Percentiles rank a stretch among this genome's conserved stretches.
Conservation (phyloP, 805 yeast genomes). For the Lipomyces yamadae region DNA sequence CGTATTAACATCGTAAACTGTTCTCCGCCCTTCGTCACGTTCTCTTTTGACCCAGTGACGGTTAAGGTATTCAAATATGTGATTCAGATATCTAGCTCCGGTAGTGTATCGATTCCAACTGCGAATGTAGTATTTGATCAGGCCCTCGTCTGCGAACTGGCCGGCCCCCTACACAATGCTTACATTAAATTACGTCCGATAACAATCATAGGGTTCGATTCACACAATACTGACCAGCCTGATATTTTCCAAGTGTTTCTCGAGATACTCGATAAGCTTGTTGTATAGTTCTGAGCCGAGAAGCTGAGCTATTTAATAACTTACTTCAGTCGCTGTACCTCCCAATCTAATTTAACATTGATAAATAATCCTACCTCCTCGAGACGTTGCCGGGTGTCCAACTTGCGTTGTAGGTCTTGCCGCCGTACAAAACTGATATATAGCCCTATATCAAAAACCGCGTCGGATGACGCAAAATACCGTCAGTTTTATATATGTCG, state of each 20-base stretch:
- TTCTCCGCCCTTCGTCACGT: conserved; percentile 88
- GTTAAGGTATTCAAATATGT: conserved; percentile 93
- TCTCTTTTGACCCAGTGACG: conserved; percentile 98
- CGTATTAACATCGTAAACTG: conserved; percentile 89
- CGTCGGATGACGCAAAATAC: not conserved
- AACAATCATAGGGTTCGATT: not conserved
- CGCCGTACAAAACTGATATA: conserved; percentile 39
- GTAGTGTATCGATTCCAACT: conserved; percentile 88
- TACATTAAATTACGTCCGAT: not conserved
- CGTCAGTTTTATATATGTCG: not conserved
- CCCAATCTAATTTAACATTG: not conserved
- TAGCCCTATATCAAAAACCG: conserved; percentile 25
- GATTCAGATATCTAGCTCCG: conserved; percentile 90
- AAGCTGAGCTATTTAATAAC: conserved; percentile 50
- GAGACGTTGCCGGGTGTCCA: conserved; percentile 31
- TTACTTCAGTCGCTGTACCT: conserved; percentile 9
- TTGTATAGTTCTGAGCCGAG: conserved; percentile 90
- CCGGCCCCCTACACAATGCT: conserved; percentile 45
- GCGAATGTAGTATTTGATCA: conserved; percentile 80
- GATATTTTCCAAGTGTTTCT: conserved; percentile 51
- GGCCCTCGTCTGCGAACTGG: conserved; percentile 63
- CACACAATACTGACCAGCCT: conserved; percentile 31
- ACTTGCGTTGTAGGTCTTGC: conserved; percentile 35
- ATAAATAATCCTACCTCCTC: conserved; percentile 30
- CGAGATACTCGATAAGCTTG: conserved; percentile 69